Evolutionary conservation across 1,139 yeast species (phyloP), one percentile per base, ranked within the genome.

Genomic region (Suhomyces yuchorum): DNA sequence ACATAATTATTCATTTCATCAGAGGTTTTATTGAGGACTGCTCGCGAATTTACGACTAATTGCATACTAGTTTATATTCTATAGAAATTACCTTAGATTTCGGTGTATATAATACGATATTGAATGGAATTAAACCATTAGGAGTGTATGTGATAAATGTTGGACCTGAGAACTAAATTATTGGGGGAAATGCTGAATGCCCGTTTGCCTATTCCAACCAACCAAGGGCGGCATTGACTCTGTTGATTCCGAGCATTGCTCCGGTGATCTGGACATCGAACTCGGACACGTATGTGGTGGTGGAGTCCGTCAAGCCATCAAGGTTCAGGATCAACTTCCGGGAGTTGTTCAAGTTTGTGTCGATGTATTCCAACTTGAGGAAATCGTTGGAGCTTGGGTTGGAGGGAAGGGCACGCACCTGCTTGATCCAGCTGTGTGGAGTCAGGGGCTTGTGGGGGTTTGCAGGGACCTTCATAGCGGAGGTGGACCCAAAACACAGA

Each of bases 321-420:
- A 75, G 51, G 50, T 71, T 70, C 18, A 51, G 43, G 28, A 75
- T 75, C 37, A 75, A 57, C 50, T 70, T 71, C 18, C 80, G 59
- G 30, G 77, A 72, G 52, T 75, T 75, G 58, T 73, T 72, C 46
- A 75, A 60, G 52, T 75, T 75, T 36, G 70, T 73, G 20, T 74
- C 79, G n/a, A 75, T 66, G 51, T 74, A 75, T 46, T 75, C 80
- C 1, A 70, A 59, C 48, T 73, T 73, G 46, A 75, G 62, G 49
- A 67, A 63, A 53, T 75, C 80, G 42, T 73, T 68, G 30, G 66
- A 59, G 9, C 59, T 54, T 4, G 78, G 71, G 43, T 65, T 61
- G 6, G 78, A 70, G 1, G 80, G 78, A 22, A 75, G 64, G 0
- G 72, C 73, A 12, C 80, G 57, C 17, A 74, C 55, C 12, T 65